These are phyloP conservation scores for Berberis thunbergii DNA, from an alignment of 164 flowering plant genomes.

Conservation along the genomic window DNA sequence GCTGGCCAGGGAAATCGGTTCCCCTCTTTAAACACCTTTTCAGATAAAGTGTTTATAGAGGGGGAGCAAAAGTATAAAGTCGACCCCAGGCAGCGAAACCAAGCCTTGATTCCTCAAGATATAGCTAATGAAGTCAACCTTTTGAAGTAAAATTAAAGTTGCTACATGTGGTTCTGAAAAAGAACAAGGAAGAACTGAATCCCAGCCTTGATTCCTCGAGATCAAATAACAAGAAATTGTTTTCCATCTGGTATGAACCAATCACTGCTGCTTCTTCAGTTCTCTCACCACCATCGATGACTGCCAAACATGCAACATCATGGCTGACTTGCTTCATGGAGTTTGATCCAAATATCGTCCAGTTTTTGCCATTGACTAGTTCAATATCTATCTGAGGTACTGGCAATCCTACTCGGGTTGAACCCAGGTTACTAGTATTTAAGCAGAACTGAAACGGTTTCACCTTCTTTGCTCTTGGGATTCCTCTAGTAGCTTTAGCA, in stretches of 20 bases:
- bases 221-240: constrained; percentile 30
- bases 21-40: no score
- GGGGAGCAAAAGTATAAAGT: no score
- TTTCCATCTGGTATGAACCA: constrained; percentile 29
- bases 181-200: constrained; percentile 23
- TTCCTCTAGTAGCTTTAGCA: constrained; percentile 17
- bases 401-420: constrained; percentile 18
- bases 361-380: constrained; percentile 4
- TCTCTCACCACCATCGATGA: constrained; percentile 28
- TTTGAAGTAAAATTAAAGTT: constrained; percentile 11
- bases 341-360: constrained; percentile 31
- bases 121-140: neutral
- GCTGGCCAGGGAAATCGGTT: no score
- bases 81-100: no score
- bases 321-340: constrained; percentile 17
- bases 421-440: constrained; percentile 18
- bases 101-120: neutral
- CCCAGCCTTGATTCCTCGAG: constrained; percentile 17
- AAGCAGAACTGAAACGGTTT: constrained; percentile 28
- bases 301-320: constrained; percentile 26
- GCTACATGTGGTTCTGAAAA: constrained; percentile 18
- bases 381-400: constrained; percentile 10
- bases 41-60: no score
- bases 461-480: constrained; percentile 24
- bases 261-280: constrained; percentile 18